A percentile compares a stretch with the other conserved stretches of the same genome.
Conservation (phyloP, 1,284 basidiomycete genomes). For the Uromyces viciae-fabae region DNA sequence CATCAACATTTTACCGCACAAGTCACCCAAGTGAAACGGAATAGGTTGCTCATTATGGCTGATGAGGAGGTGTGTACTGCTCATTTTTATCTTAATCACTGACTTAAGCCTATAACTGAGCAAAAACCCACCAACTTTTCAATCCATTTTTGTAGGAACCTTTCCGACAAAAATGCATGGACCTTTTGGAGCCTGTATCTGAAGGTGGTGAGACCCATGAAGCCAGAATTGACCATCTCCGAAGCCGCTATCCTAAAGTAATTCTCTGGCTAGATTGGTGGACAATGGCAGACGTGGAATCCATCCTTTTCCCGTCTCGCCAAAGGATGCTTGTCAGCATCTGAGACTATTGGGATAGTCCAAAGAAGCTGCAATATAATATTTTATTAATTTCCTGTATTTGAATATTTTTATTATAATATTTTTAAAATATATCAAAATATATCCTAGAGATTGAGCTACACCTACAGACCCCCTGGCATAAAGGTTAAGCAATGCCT, state of each 20-base stretch:
- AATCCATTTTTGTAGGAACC: not conserved
- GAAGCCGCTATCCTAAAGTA: not conserved
- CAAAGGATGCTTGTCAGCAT: too few relatives aligned
- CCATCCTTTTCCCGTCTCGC: too few relatives aligned
- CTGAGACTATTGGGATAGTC: too few relatives aligned
- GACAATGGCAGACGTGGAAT: not conserved
- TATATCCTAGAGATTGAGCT: too few relatives aligned
- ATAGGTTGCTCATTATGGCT: not conserved
- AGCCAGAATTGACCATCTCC: not conserved
- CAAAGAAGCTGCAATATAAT: too few relatives aligned
- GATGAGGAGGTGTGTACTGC: not conserved
- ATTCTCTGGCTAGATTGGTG: constrained; percentile 4
- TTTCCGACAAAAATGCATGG: not conserved
- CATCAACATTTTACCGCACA: not conserved
- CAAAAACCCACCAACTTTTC: too few relatives aligned
- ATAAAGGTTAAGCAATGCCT: too few relatives aligned
- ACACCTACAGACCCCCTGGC: too few relatives aligned
- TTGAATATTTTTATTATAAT: too few relatives aligned
- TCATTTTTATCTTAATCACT: not conserved
- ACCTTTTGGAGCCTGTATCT: not conserved
- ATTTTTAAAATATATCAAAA: too few relatives aligned
- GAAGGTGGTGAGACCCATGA: not conserved
- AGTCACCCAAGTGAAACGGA: not conserved
- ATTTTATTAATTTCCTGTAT: too few relatives aligned
- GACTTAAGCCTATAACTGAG: too few relatives aligned